Base-by-base conservation (phyloP, 257 asterid species). In the Fraxinus quadrangulata region DNA sequence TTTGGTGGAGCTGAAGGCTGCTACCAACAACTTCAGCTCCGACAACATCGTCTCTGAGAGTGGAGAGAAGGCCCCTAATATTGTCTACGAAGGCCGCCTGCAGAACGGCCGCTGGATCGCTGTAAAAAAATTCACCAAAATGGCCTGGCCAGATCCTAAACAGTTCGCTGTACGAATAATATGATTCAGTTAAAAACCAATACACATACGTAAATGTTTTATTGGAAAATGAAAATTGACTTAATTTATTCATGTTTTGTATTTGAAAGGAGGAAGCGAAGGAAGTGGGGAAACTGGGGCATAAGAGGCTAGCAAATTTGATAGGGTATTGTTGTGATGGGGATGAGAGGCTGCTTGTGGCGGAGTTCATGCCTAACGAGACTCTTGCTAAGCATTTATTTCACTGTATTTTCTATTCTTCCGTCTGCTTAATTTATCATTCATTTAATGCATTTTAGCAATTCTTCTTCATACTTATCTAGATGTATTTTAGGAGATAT, bases 251-350 rank as follows among this genome's bases (percentile, higher is more conserved):
- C 66, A 5, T 70, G 70, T 5, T 36, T 51, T 71, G 78, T 76
- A 75, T 40, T 67, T 34, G 67, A 71, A 45, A 95, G 98, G 99
- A 93, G 86, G 99, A 92, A 81, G 97, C 99, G 16, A 86, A 88
- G 87, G 97, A 94, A 75, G 99, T 95, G 77, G 99, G 97, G 80
- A 95, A 93, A 90, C 86, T 95, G 89, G 90, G 96, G 94, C 94
- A 86, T 70, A 92, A 95, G 89, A 81, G 98, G 89, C 88, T 93
- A 83, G 98, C 97, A n/a, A 95, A 95, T 90, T 86, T 95, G 93
- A 90, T 95, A 16, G 99, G 98, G 59, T 95, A 95, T 80, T 95
- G 99, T 74, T 90, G 98, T 80, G 97, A 95, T 72, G 99, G 98
- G 61, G 97, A 95, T 81, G 99, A 95, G 88, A 91, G 99, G 89